These are phyloP conservation scores for Plasmodium vinckei DNA, from an alignment of 169 alveolate species.

Conservation along the genomic window DNA sequence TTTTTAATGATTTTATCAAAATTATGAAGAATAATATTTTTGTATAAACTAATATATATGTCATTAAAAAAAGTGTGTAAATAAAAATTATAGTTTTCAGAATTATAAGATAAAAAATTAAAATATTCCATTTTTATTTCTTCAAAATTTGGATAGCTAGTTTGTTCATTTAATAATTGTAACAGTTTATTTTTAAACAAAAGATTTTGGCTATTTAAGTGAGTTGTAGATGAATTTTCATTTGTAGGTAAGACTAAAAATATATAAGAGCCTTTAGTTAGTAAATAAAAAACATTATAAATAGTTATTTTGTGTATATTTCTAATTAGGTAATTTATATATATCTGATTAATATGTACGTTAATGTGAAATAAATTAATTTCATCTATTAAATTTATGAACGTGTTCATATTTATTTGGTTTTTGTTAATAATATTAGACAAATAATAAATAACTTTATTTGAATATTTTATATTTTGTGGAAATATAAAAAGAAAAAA, in stretches of 20 bases:
- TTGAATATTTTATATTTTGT: conserved; percentile 26
- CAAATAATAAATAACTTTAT: conserved; percentile 15
- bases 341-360: conserved; percentile 1
- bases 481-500: conserved; percentile 48
- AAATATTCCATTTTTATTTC: conserved; percentile 22
- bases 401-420: background rate
- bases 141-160: background rate
- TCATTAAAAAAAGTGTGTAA: conserved; percentile 24
- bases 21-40: conserved; percentile 22
- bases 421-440: conserved; percentile 2
- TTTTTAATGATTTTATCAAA: background rate
- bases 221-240: background rate
- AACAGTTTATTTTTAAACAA: background rate
- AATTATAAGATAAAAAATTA: conserved; percentile 2
- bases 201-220: background rate
- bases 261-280: conserved; percentile 23
- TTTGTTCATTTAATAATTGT: background rate
- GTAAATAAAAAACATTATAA: background rate
- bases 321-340: conserved; percentile 15
- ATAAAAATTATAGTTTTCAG: background rate
- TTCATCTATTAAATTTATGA: conserved; percentile 17
- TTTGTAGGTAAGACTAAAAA: conserved; percentile 3
- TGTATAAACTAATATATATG: conserved; percentile 2
- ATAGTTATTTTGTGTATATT: conserved; percentile 18
- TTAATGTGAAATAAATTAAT: conserved; percentile 26